A percentile compares a stretch with the other conserved stretches of the same genome.
These are phyloP conservation scores for Zoysia japonica DNA, from an alignment of 176 grass and related monocot genomes.

Conservation along the genomic window DNA sequence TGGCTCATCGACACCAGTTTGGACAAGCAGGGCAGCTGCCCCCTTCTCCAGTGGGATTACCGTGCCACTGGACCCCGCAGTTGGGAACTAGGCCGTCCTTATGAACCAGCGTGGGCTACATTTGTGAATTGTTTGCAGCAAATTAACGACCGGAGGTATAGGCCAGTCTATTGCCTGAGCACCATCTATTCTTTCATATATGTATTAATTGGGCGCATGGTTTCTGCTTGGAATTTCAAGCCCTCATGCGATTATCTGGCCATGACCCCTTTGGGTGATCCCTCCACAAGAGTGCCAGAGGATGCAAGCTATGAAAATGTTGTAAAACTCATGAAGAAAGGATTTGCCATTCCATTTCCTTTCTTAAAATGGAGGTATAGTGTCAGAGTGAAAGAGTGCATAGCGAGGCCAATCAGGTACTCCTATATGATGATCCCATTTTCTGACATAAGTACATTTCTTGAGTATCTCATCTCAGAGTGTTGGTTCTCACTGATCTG, in stretches of 20 bases:
- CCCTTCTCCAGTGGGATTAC: no score
- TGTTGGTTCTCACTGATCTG: not conserved
- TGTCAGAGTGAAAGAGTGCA: not conserved
- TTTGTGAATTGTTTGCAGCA: no score
- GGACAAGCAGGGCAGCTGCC: no score
- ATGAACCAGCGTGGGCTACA: no score
- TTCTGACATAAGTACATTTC: not conserved
- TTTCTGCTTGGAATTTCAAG: not conserved
- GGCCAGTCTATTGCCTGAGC: no score
- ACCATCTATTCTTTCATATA: no score
- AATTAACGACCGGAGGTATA: no score
- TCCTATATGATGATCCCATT: not conserved
- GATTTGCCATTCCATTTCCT: conserved; percentile 14
- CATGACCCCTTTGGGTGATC: not conserved
- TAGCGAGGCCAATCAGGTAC: rapidly evolving
- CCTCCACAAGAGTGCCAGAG: not conserved
- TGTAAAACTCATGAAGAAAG: not conserved
- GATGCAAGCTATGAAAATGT: conserved; percentile 23
- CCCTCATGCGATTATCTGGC: conserved; percentile 46
- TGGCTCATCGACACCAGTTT: no score
- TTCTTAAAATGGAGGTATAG: not conserved
- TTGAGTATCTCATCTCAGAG: not conserved
- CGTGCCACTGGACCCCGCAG: no score
- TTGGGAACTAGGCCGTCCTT: no score
- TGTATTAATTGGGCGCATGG: rapidly evolving